Evolutionary conservation across 768 basidiomycete genomes (phyloP).

Genomic region (Polyporus arcularius): DNA sequence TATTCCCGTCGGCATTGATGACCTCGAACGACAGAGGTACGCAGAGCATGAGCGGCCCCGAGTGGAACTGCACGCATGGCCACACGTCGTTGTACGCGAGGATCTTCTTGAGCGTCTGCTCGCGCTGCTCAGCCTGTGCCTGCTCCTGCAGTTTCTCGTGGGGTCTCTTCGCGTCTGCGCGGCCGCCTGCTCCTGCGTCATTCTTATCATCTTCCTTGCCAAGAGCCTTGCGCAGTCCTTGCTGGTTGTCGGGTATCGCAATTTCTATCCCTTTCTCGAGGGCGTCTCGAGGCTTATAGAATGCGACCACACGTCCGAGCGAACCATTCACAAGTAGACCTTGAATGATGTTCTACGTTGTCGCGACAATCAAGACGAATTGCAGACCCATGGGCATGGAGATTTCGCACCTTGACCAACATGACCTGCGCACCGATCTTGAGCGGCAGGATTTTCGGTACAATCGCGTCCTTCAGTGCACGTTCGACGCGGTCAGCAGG

Average conservation of each 20-base stretch:
- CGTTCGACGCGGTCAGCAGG: slow-evolving; percentile 39
- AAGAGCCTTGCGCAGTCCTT: not conserved
- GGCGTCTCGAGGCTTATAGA: slow-evolving; percentile 39
- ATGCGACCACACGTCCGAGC: slow-evolving; percentile 42
- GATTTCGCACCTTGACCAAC: slow-evolving; percentile 59
- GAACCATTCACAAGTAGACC: slow-evolving; percentile 73
- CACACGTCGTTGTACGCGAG: slow-evolving; percentile 33
- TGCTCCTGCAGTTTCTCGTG: not conserved
- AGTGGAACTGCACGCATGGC: slow-evolving; percentile 64
- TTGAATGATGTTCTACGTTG: slow-evolving; percentile 62
- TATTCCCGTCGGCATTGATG: slow-evolving; percentile 55
- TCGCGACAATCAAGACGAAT: not conserved
- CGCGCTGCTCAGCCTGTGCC: slow-evolving; percentile 2
- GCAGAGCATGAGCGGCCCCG: slow-evolving; percentile 46
- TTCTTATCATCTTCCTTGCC: not conserved
- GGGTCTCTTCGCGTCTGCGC: not conserved
- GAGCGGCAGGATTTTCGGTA: slow-evolving; percentile 36
- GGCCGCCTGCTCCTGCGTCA: not conserved
- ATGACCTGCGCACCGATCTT: slow-evolving; percentile 86
- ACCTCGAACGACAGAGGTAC: slow-evolving; percentile 64
- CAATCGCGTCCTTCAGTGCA: slow-evolving; percentile 64
- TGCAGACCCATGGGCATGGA: not conserved
- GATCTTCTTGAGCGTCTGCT: slow-evolving; percentile 20
- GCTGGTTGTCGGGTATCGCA: slow-evolving; percentile 12
- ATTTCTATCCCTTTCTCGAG: slow-evolving; percentile 37